These are phyloP conservation scores for Lomentospora prolificans DNA, from an alignment of 2,329 filamentous ascomycete genomes.

Conservation along the genomic window DNA sequence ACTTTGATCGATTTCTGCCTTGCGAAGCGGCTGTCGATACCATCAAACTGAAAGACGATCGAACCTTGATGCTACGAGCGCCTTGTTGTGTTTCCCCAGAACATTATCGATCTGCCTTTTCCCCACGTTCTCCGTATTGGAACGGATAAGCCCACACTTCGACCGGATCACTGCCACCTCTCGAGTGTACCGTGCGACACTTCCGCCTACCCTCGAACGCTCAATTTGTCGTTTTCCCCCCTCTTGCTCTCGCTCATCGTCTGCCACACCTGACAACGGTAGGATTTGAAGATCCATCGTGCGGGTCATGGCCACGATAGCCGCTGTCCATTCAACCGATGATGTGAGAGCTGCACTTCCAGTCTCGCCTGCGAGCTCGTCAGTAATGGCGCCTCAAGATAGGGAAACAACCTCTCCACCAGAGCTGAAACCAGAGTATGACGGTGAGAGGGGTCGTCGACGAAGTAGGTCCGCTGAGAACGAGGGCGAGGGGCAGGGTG, in stretches of 20 bases:
- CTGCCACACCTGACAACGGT: not conserved
- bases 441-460: conserved; percentile 28
- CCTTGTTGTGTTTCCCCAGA: not conserved
- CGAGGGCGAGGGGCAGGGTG: conserved; percentile 30
- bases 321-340: conserved; percentile 3
- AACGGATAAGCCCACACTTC: too few relatives aligned
- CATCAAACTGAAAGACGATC: not conserved
- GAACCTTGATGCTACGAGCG: not conserved
- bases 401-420: conserved; percentile 27
- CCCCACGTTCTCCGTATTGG: too few relatives aligned
- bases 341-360: conserved; percentile 23
- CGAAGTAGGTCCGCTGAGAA: conserved; percentile 33
- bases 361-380: conserved; percentile 26
- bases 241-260: not conserved
- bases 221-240: too few relatives aligned
- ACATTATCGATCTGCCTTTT: not conserved
- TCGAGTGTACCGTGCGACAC: too few relatives aligned
- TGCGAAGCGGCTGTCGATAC: not conserved
- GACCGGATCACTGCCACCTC: too few relatives aligned
- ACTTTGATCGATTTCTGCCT: not conserved
- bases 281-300: conserved; percentile 24
- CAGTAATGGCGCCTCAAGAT: conserved; percentile 30
- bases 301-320: conserved; percentile 16
- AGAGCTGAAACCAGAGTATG: conserved; percentile 29
- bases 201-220: too few relatives aligned